Evolutionary conservation across 352 stramenopile genomes (phyloP).

Genomic region (Blastocystis sp.): DNA sequence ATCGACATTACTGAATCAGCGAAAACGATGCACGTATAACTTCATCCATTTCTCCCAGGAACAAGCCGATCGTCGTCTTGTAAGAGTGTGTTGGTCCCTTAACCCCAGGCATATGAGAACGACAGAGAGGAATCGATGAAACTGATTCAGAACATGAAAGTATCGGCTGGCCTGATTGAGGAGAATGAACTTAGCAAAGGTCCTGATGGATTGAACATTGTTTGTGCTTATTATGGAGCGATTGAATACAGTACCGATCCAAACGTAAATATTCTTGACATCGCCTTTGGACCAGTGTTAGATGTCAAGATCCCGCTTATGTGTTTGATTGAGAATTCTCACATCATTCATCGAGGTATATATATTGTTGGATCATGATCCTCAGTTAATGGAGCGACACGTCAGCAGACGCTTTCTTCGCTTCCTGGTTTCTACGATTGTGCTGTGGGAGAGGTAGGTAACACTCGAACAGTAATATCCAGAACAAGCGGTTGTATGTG

Average conservation of each 20-base stretch:
- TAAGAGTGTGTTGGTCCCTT: neutral
- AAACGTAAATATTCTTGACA: constrained; percentile 23
- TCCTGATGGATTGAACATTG: constrained; percentile 20
- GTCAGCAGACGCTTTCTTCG: neutral
- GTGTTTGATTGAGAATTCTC: constrained; percentile 18
- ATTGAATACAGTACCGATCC: constrained; percentile 14
- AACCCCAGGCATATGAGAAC: neutral
- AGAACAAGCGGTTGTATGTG: constrained; percentile 39
- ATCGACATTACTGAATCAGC: constrained; percentile 1
- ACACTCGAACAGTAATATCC: neutral
- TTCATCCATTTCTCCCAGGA: constrained; percentile 15
- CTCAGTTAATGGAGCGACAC: neutral
- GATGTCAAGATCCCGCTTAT: constrained; percentile 36
- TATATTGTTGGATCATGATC: neutral
- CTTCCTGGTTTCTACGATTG: constrained; percentile 54
- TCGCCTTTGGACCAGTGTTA: constrained; percentile 10
- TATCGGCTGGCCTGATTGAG: constrained; percentile 25
- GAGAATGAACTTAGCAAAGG: constrained; percentile 37
- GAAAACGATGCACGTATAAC: constrained; percentile 24
- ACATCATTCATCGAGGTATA: constrained; percentile 33
- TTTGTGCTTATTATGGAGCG: constrained; percentile 5
- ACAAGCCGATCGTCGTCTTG: neutral
- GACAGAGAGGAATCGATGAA: neutral
- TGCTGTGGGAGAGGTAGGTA: constrained; percentile 6
- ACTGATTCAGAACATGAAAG: constrained; percentile 5